Base-by-base conservation (phyloP, 169 alveolate genomes). In the Cryptosporidium sp. region DNA sequence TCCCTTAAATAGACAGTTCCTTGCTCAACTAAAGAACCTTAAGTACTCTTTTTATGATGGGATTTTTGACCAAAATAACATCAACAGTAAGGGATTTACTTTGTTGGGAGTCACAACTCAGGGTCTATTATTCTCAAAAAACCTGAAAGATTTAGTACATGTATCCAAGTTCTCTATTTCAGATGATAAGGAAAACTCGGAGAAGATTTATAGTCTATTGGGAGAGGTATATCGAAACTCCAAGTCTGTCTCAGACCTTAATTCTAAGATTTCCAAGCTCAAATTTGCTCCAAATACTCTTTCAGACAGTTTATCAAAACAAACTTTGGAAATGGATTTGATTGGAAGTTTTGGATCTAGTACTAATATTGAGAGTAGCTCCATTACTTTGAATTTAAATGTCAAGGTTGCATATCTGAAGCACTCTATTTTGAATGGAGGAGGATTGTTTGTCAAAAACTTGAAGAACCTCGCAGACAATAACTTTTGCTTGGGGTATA, bases 161-260 rank as follows among this genome's bases (percentile, higher is more conserved):
- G 71, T 80, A 0, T 18, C 89, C 48, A 80, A 52, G 29, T 33
- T 23, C 35, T 21, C 61, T 37, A 80, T 80, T 18, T 80, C 89
- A 31, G 89, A 80, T n/a, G 45, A 41, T 33, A 65, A 62, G 4
- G 41, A 59, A 6, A 62, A 80, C 35, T 80, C 89, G 2, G 37
- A 26, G 23, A 29, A 10, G 31, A 59, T 80, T 23, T 65, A 33
- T 41, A 8, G 43, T 7, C n/a, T 80, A 29, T n/a, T 80, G 8
- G 14, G 5, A 26, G 48, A 58, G 37, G 26, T 41, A n/a, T 80
- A 67, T 43, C 26, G 21, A 26, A 41, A 18, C 3, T 80, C 89
- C 2, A 39, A 41, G 0, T 41, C 73, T n/a, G 29, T 80, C 26
- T 43, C 39, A 23, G 80, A 61, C 14, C 59, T 80, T 29, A 59